phyloP scores from a whole-genome alignment of 2,329 filamentous ascomycete species.

The Fusarium udum region DNA sequence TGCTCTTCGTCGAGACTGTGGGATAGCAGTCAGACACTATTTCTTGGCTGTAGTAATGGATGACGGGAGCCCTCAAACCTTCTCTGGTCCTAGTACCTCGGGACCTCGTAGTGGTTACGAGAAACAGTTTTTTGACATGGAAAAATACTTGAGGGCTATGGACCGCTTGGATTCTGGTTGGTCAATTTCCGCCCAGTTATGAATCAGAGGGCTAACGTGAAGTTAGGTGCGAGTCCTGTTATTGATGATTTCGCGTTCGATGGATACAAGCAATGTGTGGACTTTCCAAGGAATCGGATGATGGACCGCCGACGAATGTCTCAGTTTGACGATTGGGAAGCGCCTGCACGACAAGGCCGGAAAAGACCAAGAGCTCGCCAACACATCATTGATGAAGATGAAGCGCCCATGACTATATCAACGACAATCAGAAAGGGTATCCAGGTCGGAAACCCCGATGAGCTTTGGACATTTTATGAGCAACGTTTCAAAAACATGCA shows the following conservation, averaged over 20 bases:
- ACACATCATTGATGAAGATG: slow-evolving; percentile 52
- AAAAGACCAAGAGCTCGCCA: slow-evolving; percentile 51
- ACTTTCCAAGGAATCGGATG: slow-evolving; percentile 41
- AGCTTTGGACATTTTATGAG: slow-evolving; percentile 68
- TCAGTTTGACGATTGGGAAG: slow-evolving; percentile 47
- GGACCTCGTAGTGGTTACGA: slow-evolving; percentile 51
- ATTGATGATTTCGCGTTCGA: slow-evolving; percentile 46
- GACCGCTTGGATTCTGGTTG: slow-evolving; percentile 53
- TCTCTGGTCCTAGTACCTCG: slow-evolving; percentile 54
- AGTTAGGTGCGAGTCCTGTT: slow-evolving; percentile 46
- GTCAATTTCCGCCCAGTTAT: slow-evolving; percentile 5
- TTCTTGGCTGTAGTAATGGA: slow-evolving; percentile 63
- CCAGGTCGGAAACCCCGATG: slow-evolving; percentile 62
- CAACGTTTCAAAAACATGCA: slow-evolving; percentile 72
- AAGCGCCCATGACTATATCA: slow-evolving; percentile 51
- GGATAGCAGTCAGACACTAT: slow-evolving; percentile 60
- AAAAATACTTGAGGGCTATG: slow-evolving; percentile 54
- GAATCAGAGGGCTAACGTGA: slow-evolving; percentile 15
- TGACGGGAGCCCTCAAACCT: slow-evolving; percentile 57
- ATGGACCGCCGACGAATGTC: slow-evolving; percentile 47
- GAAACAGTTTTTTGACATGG: slow-evolving; percentile 57
- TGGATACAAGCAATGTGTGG: slow-evolving; percentile 40
- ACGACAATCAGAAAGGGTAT: slow-evolving; percentile 55
- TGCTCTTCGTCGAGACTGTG: slow-evolving; percentile 62
- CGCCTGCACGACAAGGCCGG: slow-evolving; percentile 42